Evolutionary conservation across 805 yeast genomes (phyloP).

Genomic region (Candida ponderosae): DNA sequence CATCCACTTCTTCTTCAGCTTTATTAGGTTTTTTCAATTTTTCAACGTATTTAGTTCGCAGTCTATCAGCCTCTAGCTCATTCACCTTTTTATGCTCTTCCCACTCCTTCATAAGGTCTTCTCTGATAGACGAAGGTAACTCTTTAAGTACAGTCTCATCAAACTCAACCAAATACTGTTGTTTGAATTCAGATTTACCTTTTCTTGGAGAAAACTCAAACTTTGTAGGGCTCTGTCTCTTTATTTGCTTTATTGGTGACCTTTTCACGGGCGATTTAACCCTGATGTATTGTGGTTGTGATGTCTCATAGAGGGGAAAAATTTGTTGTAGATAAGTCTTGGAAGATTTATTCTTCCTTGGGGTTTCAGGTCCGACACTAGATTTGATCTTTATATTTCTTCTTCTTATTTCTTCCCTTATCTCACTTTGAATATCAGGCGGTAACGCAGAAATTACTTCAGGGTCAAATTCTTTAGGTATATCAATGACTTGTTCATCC

Average conservation of each 20-base stretch:
- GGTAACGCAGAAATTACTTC: constrained; percentile 63
- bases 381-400: constrained; percentile 22
- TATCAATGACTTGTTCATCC: constrained; percentile 10
- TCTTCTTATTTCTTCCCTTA: constrained; percentile 42
- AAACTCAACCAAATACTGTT: constrained; percentile 1
- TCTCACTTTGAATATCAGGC: constrained; percentile 51
- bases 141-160: constrained; percentile 17
- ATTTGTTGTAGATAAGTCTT: constrained; percentile 16
- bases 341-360: constrained; percentile 9
- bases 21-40: neutral
- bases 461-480: constrained; percentile 44
- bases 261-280: constrained; percentile 7
- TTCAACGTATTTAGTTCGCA: no score
- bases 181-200: neutral
- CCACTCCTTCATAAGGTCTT: constrained; percentile 14
- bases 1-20: neutral
- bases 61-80: constrained; percentile 7
- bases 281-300: constrained; percentile 9
- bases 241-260: constrained; percentile 7
- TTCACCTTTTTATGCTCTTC: constrained; percentile 6
- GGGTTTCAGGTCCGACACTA: constrained; percentile 12
- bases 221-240: neutral
- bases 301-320: constrained; percentile 4
- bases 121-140: constrained; percentile 13
- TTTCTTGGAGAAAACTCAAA: neutral